Conservation (phyloP, 177 flowering plant genomes). For the Vitis hybrid region DNA sequence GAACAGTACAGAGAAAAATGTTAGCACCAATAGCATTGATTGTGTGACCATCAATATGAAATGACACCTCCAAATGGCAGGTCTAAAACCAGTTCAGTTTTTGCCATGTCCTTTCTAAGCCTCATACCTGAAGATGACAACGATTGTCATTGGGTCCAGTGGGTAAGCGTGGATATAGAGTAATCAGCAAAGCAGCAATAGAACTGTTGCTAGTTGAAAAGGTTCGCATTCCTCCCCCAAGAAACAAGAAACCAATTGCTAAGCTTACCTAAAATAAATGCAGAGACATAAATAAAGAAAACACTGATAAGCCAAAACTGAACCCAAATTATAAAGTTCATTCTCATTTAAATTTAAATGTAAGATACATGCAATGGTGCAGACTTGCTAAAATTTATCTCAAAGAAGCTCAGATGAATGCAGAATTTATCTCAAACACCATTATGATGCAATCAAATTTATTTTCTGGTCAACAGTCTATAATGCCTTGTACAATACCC, state of each 20-base stretch:
- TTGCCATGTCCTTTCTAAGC: not conserved
- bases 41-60: not conserved
- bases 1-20: not conserved
- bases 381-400: too few species aligned
- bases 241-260: slow-evolving; percentile 93
- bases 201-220: slow-evolving; percentile 85
- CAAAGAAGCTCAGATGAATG: too few species aligned
- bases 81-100: too few species aligned
- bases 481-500: too few species aligned
- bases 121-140: slow-evolving; percentile 93
- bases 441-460: too few species aligned
- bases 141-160: slow-evolving; percentile 97
- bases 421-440: too few species aligned
- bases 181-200: slow-evolving; percentile 76
- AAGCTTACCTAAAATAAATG: slow-evolving; percentile 70
- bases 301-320: not conserved
- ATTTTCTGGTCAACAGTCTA: too few species aligned
- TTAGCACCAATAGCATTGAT: not conserved
- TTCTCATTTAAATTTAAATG: not conserved
- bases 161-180: slow-evolving; percentile 95
- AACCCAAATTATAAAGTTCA: not conserved
- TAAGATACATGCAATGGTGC: not conserved
- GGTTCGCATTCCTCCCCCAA: slow-evolving; percentile 94
- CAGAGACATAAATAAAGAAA: not conserved
- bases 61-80: not conserved